Conservation (phyloP, 2,329 filamentous ascomycete species). For the Coniella vitis region DNA sequence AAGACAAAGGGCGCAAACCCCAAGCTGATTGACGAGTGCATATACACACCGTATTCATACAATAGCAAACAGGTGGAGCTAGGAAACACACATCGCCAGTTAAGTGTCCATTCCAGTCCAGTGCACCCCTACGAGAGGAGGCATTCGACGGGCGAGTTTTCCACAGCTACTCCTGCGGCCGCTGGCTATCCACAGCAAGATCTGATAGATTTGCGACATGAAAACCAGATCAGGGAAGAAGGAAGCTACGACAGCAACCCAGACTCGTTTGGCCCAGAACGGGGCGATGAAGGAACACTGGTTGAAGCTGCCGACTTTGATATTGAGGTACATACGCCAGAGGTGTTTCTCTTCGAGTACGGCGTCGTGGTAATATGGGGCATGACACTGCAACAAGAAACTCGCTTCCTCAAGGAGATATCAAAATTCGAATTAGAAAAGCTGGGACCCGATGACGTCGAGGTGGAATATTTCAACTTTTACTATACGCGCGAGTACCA, state of each 20-base stretch:
- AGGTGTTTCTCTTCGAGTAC: constrained; percentile 95
- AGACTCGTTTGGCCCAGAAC: constrained; percentile 21
- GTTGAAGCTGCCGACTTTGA: constrained; percentile 64
- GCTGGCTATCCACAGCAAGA: constrained; percentile 50
- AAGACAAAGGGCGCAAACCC: constrained; percentile 74
- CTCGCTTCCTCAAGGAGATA: constrained; percentile 86
- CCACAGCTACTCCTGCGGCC: constrained; percentile 9
- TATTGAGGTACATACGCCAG: constrained; percentile 81
- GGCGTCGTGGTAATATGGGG: constrained; percentile 98
- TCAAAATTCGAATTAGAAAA: constrained; percentile 92
- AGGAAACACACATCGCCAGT: constrained; percentile 16
- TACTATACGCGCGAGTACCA: constrained; percentile 99
- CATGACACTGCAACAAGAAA: constrained; percentile 86
- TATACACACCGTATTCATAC: constrained; percentile 92
- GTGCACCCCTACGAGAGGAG: constrained; percentile 54
- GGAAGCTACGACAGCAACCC: constrained; percentile 26
- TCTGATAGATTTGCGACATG: constrained; percentile 53
- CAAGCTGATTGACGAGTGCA: constrained; percentile 94
- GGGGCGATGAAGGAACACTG: constrained; percentile 26
- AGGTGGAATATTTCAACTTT: constrained; percentile 98
- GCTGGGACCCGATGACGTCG: constrained; percentile 77
- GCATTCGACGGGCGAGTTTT: constrained; percentile 62
- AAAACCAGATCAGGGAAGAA: constrained; percentile 24
- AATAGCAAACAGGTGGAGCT: constrained; percentile 35
- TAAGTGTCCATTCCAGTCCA: constrained; percentile 30